phyloP scores from a whole-genome alignment of 176 grass and related monocot species.

The Lolium rigidum region DNA sequence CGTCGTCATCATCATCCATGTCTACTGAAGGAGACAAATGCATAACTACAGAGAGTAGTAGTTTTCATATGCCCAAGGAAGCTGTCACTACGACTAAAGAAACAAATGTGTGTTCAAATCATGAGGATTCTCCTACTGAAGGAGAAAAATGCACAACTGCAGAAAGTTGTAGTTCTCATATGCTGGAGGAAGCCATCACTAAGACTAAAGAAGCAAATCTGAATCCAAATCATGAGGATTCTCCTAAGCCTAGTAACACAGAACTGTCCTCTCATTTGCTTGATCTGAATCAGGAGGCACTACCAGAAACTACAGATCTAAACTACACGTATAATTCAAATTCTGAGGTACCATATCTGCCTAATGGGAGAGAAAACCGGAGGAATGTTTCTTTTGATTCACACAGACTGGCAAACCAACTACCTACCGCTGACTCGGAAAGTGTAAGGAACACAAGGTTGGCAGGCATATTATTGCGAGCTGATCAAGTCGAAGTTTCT shows the following conservation, averaged over 20 bases:
- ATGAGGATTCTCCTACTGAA: constrained; percentile 32
- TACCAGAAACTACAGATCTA: constrained; percentile 39
- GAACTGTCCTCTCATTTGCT: constrained; percentile 32
- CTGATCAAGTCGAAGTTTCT: not conserved
- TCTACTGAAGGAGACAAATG: constrained; percentile 49
- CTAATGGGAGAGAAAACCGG: constrained; percentile 33
- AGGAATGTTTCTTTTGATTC: constrained; percentile 14
- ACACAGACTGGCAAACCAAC: constrained; percentile 7
- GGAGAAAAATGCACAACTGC: constrained; percentile 31
- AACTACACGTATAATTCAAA: not conserved
- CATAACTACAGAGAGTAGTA: constrained; percentile 39
- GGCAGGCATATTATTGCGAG: constrained; percentile 11
- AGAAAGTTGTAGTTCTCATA: constrained; percentile 45
- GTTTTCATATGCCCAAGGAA: constrained; percentile 36
- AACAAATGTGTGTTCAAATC: constrained; percentile 18
- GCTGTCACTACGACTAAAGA: constrained; percentile 4
- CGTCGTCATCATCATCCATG: constrained; percentile 52
- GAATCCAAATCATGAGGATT: constrained; percentile 15
- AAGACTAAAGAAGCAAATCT: constrained; percentile 13
- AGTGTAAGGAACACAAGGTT: not conserved
- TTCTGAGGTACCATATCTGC: constrained; percentile 16
- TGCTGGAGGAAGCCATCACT: constrained; percentile 2
- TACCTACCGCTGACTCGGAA: constrained; percentile 28
- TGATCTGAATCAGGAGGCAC: constrained; percentile 53
- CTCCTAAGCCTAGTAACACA: constrained; percentile 35